A percentile compares a stretch with the other conserved stretches of the same genome.
These are phyloP conservation scores for Malbranchea zuffiana DNA, from an alignment of 2,329 filamentous ascomycete genomes.

Conservation along the genomic window DNA sequence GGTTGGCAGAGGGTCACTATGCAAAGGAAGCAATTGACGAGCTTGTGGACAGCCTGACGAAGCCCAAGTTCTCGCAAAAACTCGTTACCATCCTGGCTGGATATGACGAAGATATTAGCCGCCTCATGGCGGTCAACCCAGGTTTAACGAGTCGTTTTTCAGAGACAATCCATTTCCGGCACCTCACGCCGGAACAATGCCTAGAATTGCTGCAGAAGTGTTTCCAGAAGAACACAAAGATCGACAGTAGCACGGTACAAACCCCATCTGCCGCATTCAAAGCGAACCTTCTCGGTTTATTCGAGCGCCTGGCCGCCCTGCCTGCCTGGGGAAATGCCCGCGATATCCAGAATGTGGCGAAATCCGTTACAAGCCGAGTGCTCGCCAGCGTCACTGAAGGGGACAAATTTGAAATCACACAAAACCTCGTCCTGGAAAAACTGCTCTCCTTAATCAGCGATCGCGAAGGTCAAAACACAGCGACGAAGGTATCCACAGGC, in stretches of 20 bases:
- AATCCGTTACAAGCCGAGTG: constrained; percentile 37
- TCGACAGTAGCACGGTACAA: neutral
- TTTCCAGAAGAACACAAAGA: constrained; percentile 20
- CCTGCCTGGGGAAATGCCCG: constrained; percentile 53
- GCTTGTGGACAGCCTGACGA: constrained; percentile 43
- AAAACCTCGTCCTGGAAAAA: constrained; percentile 18
- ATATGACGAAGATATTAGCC: constrained; percentile 56
- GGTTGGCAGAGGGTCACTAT: constrained; percentile 48
- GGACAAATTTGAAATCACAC: constrained; percentile 13
- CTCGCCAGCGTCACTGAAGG: constrained; percentile 14
- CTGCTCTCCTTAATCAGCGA: too few species aligned
- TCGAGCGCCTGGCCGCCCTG: constrained; percentile 31
- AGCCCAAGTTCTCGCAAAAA: constrained; percentile 48
- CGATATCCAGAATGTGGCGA: constrained; percentile 48
- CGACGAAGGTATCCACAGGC: too few species aligned
- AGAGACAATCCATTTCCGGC: constrained; percentile 47
- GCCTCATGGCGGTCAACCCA: constrained; percentile 49
- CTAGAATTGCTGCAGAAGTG: constrained; percentile 34
- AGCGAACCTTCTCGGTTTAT: constrained; percentile 12
- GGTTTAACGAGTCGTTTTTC: constrained; percentile 57
- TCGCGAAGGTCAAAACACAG: constrained; percentile 11
- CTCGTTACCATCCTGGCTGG: constrained; percentile 59
- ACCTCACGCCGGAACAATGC: constrained; percentile 37
- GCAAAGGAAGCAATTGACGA: constrained; percentile 47
- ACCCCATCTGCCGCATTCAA: constrained; percentile 6